Evolutionary conservation across 2,329 filamentous ascomycete species (phyloP), one percentile per base, ranked within the genome.

Genomic region (Pyricularia sp.): DNA sequence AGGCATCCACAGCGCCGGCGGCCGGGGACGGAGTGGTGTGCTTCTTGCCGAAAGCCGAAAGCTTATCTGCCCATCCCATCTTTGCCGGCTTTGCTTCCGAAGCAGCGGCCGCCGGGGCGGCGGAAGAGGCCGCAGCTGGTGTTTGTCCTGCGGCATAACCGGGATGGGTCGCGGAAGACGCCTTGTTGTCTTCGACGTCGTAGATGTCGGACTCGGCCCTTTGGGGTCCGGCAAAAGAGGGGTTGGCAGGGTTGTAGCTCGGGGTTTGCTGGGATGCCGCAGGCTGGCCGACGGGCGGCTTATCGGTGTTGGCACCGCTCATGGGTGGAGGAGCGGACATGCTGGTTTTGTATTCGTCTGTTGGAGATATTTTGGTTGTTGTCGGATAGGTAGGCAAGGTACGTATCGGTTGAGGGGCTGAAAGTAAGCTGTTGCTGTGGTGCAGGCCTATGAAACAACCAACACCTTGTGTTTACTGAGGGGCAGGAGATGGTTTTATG

Each of bases 261-360:
- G 62, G 62, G 5, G 57, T 44, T 13, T 59, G 62, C 16, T 53
- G 24, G 1, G 12, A 26, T 12, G 31, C 26, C 24, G 62, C 49
- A 7, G 66, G 63, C 30, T 66, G 65, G 26, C 60, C 60, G 55
- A 65, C 66, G 10, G 67, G 64, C 24, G 40, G 40, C 49, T 64
- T 60, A 19, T 35, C 53, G 49, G 4, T 26, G 31, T 60, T 60
- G 31, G 62, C 53, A 55, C 62, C 62, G 53, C 62, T 64, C 53
- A 64, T 64, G 7, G 40, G 44, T 19, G 62, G 62, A 19, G 62
- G 62, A 49, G 49, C 35, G 28, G 62, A 63, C 62, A 57, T 63
- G 53, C 3, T 57, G 24, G 22, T 28, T 49, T 19, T 24, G 53
- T 26, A 0, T 24, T 24, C n/a, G 10, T 57, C 53, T 24, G 53